These are phyloP conservation scores for Exophiala calicioides DNA, from an alignment of 2,329 filamentous ascomycete species.

Conservation along the genomic window DNA sequence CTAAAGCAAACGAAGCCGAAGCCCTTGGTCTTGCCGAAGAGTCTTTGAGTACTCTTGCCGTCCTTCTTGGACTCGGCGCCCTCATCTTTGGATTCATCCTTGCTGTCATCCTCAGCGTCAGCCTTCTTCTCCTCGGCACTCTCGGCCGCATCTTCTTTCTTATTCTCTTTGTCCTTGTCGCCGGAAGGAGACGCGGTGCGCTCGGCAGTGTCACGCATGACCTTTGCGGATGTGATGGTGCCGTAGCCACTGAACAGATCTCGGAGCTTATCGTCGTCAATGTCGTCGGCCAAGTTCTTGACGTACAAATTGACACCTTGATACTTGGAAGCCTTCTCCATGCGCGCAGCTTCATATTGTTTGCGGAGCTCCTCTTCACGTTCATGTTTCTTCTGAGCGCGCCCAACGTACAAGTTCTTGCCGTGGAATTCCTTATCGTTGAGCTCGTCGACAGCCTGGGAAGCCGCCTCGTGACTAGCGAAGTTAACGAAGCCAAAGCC, in stretches of 20 bases:
- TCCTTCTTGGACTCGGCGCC: slow-evolving; percentile 59
- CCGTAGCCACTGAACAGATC: slow-evolving; percentile 89
- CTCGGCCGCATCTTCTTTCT: slow-evolving; percentile 54
- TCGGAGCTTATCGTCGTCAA: slow-evolving; percentile 97
- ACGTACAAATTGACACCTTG: slow-evolving; percentile 99
- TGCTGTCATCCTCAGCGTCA: slow-evolving; percentile 40
- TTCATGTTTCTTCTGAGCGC: slow-evolving; percentile 99
- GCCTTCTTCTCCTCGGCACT: slow-evolving; percentile 53
- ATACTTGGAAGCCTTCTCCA: slow-evolving; percentile 99
- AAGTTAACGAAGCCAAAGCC: slow-evolving; percentile 97
- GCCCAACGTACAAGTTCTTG: slow-evolving; percentile 95
- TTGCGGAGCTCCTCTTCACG: slow-evolving; percentile 98
- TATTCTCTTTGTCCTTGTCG: slow-evolving; percentile 57
- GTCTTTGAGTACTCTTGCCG: slow-evolving; percentile 60
- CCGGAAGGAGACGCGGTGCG: slow-evolving; percentile 36
- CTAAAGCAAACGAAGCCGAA: slow-evolving; percentile 99
- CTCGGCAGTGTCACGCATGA: slow-evolving; percentile 84
- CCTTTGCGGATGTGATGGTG: slow-evolving; percentile 96
- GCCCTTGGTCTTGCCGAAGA: slow-evolving; percentile 96
- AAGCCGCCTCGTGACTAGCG: slow-evolving; percentile 83
- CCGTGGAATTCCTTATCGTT: slow-evolving; percentile 90
- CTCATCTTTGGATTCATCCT: slow-evolving; percentile 56
- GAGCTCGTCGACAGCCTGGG: slow-evolving; percentile 83
- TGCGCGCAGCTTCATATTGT: slow-evolving; percentile 95
- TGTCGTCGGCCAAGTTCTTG: slow-evolving; percentile 96